phyloP scores from a whole-genome alignment of 129 eudicot genomes.

The Chrysanthemum lavandulifolium region DNA sequence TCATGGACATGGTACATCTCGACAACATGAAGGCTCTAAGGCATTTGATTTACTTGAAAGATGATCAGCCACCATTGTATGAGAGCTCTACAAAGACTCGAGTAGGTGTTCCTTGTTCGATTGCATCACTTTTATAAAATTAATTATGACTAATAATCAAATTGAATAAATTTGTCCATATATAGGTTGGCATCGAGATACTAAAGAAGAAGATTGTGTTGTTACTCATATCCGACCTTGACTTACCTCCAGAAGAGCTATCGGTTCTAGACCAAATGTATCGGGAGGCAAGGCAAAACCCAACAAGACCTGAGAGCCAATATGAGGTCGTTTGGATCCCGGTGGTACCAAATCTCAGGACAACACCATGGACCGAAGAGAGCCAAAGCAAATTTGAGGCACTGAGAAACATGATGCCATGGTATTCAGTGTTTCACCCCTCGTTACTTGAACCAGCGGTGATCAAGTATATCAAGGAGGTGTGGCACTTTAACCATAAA shows the following conservation, averaged over 20 bases:
- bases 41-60: conserved; percentile 59
- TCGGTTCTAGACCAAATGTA: conserved; percentile 60
- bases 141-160: background rate
- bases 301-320: conserved; percentile 55
- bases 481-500: conserved; percentile 69
- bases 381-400: conserved; percentile 44
- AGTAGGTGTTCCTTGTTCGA: conserved; percentile 35
- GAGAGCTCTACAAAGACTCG: conserved; percentile 59
- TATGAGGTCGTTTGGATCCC: conserved; percentile 88
- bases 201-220: conserved; percentile 68
- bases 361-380: conserved; percentile 38
- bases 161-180: background rate
- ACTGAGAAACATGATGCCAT: conserved; percentile 61
- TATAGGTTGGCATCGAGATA: conserved; percentile 57
- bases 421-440: conserved; percentile 83
- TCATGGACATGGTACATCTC: conserved; percentile 62
- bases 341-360: conserved; percentile 34
- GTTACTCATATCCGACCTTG: conserved; percentile 78
- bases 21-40: conserved; percentile 70
- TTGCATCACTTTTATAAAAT: background rate
- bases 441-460: conserved; percentile 65
- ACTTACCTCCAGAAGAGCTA: conserved; percentile 67
- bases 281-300: conserved; percentile 46
- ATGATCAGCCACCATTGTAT: conserved; percentile 66
- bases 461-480: conserved; percentile 63